Percentiles rank a stretch among this genome's conserved stretches.
Evolutionary conservation across 805 yeast genomes (phyloP).

Genomic region (Metschnikowia borealis): DNA sequence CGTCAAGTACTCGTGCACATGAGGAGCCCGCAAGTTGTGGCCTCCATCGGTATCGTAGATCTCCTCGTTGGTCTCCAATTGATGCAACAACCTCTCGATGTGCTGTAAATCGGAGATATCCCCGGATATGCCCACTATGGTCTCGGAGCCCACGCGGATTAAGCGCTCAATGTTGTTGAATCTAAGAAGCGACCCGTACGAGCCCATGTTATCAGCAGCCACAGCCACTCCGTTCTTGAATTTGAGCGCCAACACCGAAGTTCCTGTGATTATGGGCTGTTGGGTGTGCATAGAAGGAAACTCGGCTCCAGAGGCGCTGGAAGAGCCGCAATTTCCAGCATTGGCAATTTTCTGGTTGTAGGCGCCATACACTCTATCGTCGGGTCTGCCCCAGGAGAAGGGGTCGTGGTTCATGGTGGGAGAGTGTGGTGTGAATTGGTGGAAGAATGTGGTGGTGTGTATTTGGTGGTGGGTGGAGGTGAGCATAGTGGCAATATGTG

Average conservation of each 20-base stretch:
- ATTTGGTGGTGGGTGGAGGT: not conserved
- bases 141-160: conserved; percentile 75
- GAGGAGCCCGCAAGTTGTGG: conserved; percentile 68
- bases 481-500: not conserved
- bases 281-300: conserved; percentile 85
- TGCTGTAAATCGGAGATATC: conserved; percentile 93
- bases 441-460: not conserved
- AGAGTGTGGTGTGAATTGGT: not conserved
- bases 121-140: conserved; percentile 91
- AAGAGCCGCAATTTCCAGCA: conserved; percentile 30
- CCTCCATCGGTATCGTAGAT: conserved; percentile 70
- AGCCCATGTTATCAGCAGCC: conserved; percentile 91
- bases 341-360: conserved; percentile 74
- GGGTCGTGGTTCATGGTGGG: conserved; percentile 89
- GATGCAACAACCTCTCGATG: conserved; percentile 68
- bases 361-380: conserved; percentile 72
- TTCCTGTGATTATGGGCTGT: conserved; percentile 93
- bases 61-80: conserved; percentile 68
- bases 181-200: conserved; percentile 90
- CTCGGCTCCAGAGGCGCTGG: conserved; percentile 14
- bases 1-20: conserved; percentile 82
- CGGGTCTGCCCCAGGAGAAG: conserved; percentile 92
- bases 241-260: conserved; percentile 89
- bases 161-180: conserved; percentile 83
- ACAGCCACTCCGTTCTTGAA: conserved; percentile 85